Percentiles rank a stretch among this genome's conserved stretches.
Evolutionary conservation across 176 grass and related monocot species (phyloP).

Genomic region (Zea luxurians): DNA sequence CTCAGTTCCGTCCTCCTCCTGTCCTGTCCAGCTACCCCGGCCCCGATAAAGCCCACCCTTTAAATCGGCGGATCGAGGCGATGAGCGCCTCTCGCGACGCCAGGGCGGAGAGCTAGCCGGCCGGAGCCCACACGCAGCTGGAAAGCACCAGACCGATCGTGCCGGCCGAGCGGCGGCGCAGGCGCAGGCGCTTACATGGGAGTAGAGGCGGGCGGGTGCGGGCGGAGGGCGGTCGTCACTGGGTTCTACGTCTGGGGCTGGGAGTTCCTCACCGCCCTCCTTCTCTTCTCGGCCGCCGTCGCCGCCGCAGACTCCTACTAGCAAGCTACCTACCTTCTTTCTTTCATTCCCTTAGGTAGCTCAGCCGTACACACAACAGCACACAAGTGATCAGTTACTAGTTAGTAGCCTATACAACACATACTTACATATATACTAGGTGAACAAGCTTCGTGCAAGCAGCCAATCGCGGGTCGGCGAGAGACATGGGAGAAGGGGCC

Average conservation of each 20-base stretch:
- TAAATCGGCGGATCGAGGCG: constrained; percentile 10
- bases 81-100: neutral
- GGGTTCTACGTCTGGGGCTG: constrained; percentile 97
- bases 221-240: constrained; percentile 57
- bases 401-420: neutral
- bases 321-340: neutral
- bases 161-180: neutral
- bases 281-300: constrained; percentile 67
- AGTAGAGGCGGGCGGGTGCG: constrained; percentile 52
- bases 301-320: constrained; percentile 31
- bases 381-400: neutral
- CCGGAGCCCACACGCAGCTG: neutral
- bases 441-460: neutral
- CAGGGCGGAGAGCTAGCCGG: neutral
- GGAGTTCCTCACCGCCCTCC: constrained; percentile 88
- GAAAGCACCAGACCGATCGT: neutral
- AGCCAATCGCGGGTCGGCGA: neutral
- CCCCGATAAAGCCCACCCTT: neutral
- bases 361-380: constrained; percentile 11
- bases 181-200: constrained; percentile 50
- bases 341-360: neutral
- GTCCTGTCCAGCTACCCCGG: neutral
- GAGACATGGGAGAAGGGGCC: neutral
- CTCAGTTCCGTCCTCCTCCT: too few relatives aligned
- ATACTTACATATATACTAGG: neutral